Percentiles rank a stretch among this genome's conserved stretches.
phyloP scores from a whole-genome alignment of 768 basidiomycete genomes.

The Suillus decipiens region DNA sequence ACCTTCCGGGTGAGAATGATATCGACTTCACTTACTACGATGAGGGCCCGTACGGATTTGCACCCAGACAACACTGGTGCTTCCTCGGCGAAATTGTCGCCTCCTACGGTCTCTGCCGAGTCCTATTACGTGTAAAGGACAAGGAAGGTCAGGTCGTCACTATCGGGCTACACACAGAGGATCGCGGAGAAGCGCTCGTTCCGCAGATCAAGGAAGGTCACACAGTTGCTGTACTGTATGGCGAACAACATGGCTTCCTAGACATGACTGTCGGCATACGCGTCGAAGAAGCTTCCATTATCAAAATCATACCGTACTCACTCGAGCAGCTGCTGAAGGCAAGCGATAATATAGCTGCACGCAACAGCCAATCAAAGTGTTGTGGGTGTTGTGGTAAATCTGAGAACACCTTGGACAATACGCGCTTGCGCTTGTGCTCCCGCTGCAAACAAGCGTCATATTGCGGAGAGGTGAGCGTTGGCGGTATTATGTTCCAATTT shows the following conservation, averaged over 20 bases:
- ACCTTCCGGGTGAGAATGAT: conserved; percentile 28
- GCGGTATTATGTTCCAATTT: too few species aligned
- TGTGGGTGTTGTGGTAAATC: conserved; percentile 3
- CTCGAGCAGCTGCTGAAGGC: conserved; percentile 1
- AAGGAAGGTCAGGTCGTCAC: conserved; percentile 22
- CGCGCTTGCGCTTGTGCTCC: conserved; percentile 1
- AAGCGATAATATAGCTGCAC: conserved; percentile 2
- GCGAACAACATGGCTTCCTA: conserved; percentile 11
- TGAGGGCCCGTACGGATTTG: background rate
- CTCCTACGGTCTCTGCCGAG: conserved; percentile 21
- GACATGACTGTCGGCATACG: conserved; percentile 11
- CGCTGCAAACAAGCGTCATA: conserved; percentile 2
- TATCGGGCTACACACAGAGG: conserved; percentile 28
- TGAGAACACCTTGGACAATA: background rate
- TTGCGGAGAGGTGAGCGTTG: conserved; percentile 2
- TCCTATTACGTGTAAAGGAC: conserved; percentile 30
- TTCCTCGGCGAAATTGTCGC: conserved; percentile 33
- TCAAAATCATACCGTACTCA: conserved; percentile 4
- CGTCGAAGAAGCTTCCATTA: conserved; percentile 8
- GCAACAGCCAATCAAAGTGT: too few species aligned
- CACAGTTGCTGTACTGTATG: conserved; percentile 16
- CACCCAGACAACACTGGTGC: conserved; percentile 33
- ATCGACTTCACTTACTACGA: conserved; percentile 13
- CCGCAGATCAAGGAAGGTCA: conserved; percentile 4
- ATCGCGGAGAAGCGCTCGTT: conserved; percentile 3